A percentile compares a stretch with the other conserved stretches of the same genome.
Evolutionary conservation across 164 flowering plant genomes (phyloP).

Genomic region (Magnolia kwangsiensis): DNA sequence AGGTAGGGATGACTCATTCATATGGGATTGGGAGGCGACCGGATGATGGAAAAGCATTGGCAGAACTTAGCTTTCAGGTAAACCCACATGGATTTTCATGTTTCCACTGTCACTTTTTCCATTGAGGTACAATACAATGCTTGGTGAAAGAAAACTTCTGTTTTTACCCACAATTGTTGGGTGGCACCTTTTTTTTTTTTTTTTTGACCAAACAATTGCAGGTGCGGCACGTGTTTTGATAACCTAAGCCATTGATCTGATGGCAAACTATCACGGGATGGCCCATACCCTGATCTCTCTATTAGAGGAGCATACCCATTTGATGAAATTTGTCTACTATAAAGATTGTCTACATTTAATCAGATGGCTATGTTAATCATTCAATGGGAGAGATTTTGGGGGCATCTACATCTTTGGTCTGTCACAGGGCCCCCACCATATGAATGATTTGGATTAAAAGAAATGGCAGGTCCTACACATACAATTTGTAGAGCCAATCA

Average conservation of each 20-base stretch:
- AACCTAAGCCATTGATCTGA: not conserved
- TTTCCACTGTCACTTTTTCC: not conserved
- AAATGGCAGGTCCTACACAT: not conserved
- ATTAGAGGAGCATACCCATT: not conserved
- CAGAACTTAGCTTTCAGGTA: conserved; percentile 81
- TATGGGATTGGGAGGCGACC: conserved; percentile 56
- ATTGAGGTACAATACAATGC: not conserved
- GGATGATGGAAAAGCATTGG: conserved; percentile 70
- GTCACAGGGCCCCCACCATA: not conserved
- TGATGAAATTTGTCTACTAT: too few relatives aligned
- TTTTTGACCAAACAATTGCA: not conserved
- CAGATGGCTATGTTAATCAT: not conserved
- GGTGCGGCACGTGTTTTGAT: not conserved
- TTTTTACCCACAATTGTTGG: not conserved
- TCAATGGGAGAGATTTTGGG: not conserved
- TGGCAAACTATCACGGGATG: not conserved
- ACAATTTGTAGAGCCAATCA: not conserved
- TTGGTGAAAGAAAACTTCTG: not conserved
- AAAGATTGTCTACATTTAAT: not conserved
- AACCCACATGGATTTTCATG: not conserved
- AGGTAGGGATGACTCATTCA: conserved; percentile 85
- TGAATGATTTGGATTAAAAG: too few relatives aligned
- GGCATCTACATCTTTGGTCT: not conserved
- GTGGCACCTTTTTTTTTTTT: not conserved
- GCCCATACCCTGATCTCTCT: not conserved